A percentile compares a stretch with the other conserved stretches of the same genome.
Conservation (phyloP, 73 alveolate species). For the Paramecium sonneborni region DNA sequence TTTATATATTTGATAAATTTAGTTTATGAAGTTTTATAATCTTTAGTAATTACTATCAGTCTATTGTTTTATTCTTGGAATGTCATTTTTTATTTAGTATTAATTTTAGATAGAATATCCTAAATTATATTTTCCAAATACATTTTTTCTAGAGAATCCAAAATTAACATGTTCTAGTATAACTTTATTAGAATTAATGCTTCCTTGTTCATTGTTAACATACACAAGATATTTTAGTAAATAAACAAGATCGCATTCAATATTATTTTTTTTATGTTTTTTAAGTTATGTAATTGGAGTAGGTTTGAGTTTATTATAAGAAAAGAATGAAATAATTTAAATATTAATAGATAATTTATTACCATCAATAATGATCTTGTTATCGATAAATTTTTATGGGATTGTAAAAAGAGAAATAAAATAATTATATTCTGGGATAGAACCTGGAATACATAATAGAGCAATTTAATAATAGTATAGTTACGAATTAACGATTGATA, state of each 20-base stretch:
- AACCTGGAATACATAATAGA: neutral
- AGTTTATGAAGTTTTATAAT: slow-evolving; percentile 26
- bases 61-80: neutral
- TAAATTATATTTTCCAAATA: neutral
- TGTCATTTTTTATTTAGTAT: neutral
- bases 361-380: neutral
- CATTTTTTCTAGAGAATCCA: neutral
- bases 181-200: neutral
- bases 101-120: neutral
- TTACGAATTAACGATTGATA: neutral
- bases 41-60: neutral
- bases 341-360: neutral
- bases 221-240: neutral
- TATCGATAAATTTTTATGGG: neutral
- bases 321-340: neutral
- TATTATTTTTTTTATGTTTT: neutral
- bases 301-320: neutral
- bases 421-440: neutral
- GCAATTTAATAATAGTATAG: neutral
- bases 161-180: neutral
- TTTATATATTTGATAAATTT: neutral
- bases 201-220: neutral
- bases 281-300: neutral
- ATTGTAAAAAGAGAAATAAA: neutral
- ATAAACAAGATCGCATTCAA: neutral